Evolutionary conservation across 495 filamentous ascomycete species (phyloP), one percentile per base, ranked within the genome.

Genomic region (Aspergillus coremiiformis): DNA sequence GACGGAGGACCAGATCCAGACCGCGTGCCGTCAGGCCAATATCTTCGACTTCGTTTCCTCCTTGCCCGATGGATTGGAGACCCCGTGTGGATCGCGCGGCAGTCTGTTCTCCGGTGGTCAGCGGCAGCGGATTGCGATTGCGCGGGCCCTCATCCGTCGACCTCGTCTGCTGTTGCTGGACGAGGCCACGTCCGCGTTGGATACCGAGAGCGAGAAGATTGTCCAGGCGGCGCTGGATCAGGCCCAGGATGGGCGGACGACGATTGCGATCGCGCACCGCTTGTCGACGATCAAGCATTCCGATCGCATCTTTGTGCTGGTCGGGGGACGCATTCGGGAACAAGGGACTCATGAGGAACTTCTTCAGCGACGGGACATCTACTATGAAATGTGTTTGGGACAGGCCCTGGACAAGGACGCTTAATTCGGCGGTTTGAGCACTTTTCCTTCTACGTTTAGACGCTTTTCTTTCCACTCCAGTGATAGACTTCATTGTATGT

Each of bases 281-380:
- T 17, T 47, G 17, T 47, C 44, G 15, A 47, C 44, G 0, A 47
- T 47, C 44, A 35, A 33, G 26, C 44, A 47, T 12, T 47, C 44
- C 4, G 44, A 47, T 33, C 44, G 44, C 15, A 47, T 47, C 11
- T 47, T 47, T 14, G 44, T 47, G 17, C 29, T 47, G 1, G 44
- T 47, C 14, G 44, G 20, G 12, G 44, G 44, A 4, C 44, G 29
- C 11, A 35, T 47, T 5, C 17, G 32, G 44, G 44, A 47, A 22
- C 44, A 47, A 14, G 44, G 44, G 5, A 35, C 44, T n/a, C 44
- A 47, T 33, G 44, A 47, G 44, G 27, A 47, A 15, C 32, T 47
- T 2, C 26, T 47, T 3, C 44, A 35, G 44, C n/a, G 5, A 35
- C 44, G 27, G 20, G 15, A 27, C 6, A 47, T 33, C 17, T 47